phyloP scores from a whole-genome alignment of 2,329 filamentous ascomycete genomes.

The Alternaria brassicae region DNA sequence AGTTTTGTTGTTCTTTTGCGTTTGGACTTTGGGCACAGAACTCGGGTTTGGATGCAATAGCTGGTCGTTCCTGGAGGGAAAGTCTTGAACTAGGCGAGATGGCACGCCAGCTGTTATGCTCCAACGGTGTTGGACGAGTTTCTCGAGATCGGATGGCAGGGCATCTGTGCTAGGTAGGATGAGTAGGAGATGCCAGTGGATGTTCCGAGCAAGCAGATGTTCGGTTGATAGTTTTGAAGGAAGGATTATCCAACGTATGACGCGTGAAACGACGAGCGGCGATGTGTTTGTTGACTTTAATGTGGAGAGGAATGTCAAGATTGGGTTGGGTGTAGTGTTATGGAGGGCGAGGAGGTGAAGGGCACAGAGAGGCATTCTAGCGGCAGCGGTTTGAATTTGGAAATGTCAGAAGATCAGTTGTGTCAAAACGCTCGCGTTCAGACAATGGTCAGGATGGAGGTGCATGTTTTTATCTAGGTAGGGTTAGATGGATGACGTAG shows the following conservation, averaged over 20 bases:
- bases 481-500: constrained; percentile 31
- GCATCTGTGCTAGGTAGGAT: constrained; percentile 46
- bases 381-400: constrained; percentile 6
- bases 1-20: constrained; percentile 15
- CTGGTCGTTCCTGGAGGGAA: constrained; percentile 46
- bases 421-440: not conserved
- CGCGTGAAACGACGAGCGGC: constrained; percentile 54
- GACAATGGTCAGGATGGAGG: too few relatives aligned
- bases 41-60: constrained; percentile 49
- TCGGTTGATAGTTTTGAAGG: constrained; percentile 53
- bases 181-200: constrained; percentile 59
- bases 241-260: constrained; percentile 60
- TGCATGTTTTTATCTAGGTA: too few relatives aligned
- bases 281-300: constrained; percentile 45
- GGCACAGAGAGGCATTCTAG: constrained; percentile 59
- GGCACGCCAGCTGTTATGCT: constrained; percentile 55
- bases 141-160: constrained; percentile 37
- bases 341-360: constrained; percentile 56
- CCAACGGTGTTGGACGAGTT: constrained; percentile 44
- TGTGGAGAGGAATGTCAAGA: constrained; percentile 52
- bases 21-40: constrained; percentile 49
- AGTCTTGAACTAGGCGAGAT: constrained; percentile 50
- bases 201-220: constrained; percentile 51
- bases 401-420: not conserved
- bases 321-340: constrained; percentile 39